Base-by-base conservation (phyloP, 129 eudicot species). In the Erigeron canadensis region DNA sequence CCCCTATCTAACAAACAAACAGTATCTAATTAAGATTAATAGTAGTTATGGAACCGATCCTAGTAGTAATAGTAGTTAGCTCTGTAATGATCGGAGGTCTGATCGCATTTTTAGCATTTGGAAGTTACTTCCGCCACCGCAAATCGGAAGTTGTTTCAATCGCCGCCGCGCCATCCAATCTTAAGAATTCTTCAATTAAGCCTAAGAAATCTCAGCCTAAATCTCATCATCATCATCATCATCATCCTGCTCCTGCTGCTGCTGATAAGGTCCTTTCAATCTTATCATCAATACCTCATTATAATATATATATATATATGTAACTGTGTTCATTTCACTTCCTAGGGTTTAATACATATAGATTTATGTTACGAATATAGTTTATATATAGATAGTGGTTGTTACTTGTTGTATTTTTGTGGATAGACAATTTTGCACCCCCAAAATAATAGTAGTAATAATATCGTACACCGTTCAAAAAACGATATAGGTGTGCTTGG, bases 141-240 rank as follows among this genome's bases (percentile, higher is more conserved):
- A 88, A 88, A 79, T 75, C 88, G 0, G 91, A 94, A 75, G 76
- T 94, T 17, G 86, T 83, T 72, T 82, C 96, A 12, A 79, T 94
- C 56, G 76, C 94, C 16, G 75, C 80, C 17, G 71, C 62, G 56
- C 1, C 77, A 61, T 19, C 59, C 7, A 79, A 84, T 69, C 74
- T 62, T 54, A 91, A 86, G 58, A 81, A 79, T 62, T 56, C 83
- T 81, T 67, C 70, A 77, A 19, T 75, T 75, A 11, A 54, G 77
- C 34, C 34, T 18, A 87, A 86, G 77, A 90, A 88, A 63, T 55
- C 86, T 38, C 93, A 89, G 39, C 67, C 84, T 22, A 91, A 88
- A 77, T 74, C 91, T 76, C 95, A 87, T 65, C 95, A 87, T 57
- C 63, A 50, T 63, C 90, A 84, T 54, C 64, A 28, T 57, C 63